Conservation (phyloP, 73 alveolate species). For the Paramecium octaurelia region DNA sequence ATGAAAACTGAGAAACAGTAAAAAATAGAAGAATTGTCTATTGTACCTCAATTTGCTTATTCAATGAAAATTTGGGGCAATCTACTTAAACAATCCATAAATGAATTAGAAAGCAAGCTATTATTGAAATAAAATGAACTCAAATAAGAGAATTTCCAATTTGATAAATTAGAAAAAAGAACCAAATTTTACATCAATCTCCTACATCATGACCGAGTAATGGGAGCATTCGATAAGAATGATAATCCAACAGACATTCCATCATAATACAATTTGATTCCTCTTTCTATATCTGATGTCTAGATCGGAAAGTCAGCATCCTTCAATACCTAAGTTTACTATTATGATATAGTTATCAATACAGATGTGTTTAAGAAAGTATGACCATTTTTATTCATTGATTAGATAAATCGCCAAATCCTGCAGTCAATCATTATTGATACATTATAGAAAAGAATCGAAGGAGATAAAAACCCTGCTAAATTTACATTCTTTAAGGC, state of each 20-base stretch:
- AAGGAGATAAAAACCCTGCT: not conserved
- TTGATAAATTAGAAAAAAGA: constrained; percentile 8
- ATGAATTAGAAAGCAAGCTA: not conserved
- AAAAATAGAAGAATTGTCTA: not conserved
- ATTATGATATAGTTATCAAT: not conserved
- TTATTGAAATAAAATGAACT: not conserved
- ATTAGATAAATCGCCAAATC: not conserved
- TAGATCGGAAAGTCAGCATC: not conserved
- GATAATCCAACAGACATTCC: not conserved
- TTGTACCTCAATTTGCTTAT: not conserved
- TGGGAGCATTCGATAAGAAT: constrained; percentile 20
- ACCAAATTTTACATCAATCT: not conserved
- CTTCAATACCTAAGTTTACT: not conserved
- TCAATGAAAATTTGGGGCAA: not conserved
- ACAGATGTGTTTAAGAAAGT: not conserved
- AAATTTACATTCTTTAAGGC: not conserved
- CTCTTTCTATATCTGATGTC: not conserved
- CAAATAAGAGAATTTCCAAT: not conserved
- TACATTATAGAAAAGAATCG: not conserved
- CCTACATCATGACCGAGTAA: not conserved
- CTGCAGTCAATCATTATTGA: not conserved
- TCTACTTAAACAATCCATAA: too few relatives aligned
- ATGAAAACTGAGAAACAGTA: not conserved
- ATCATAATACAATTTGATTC: not conserved
- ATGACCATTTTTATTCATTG: not conserved